phyloP scores from a whole-genome alignment of 176 grass and related monocot genomes.

The Secale cereale region DNA sequence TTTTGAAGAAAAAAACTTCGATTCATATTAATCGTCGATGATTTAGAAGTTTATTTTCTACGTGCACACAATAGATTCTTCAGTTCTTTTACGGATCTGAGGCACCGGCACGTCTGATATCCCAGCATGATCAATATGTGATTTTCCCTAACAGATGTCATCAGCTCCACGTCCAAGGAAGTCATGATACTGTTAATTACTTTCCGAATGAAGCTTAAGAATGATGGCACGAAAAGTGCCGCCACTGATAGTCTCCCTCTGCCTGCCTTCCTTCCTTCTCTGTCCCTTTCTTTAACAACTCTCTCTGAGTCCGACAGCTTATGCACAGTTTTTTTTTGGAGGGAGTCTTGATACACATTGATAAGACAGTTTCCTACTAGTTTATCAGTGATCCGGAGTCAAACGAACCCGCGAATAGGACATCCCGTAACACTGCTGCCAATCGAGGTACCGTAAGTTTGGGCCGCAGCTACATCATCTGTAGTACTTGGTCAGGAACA shows the following conservation, averaged over 20 bases:
- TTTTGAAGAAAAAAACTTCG: too few relatives aligned
- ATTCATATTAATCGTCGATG: too few relatives aligned
- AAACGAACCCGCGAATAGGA: background rate
- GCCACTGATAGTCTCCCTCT: background rate
- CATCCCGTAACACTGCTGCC: background rate
- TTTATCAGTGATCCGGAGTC: background rate
- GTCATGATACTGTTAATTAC: background rate
- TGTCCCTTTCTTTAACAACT: background rate
- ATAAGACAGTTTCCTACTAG: background rate
- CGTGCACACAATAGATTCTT: too few relatives aligned
- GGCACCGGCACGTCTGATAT: background rate
- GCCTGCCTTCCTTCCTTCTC: background rate
- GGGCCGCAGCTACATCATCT: background rate
- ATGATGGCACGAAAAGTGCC: constrained; percentile 37
- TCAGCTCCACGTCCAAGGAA: background rate
- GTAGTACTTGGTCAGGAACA: background rate
- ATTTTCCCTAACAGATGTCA: background rate
- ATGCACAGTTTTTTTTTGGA: background rate
- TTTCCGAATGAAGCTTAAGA: background rate
- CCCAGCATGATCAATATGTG: background rate
- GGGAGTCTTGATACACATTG: background rate
- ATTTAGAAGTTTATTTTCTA: too few relatives aligned
- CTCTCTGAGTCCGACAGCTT: background rate
- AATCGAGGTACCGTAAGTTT: background rate
- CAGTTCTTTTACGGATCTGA: background rate